Base-by-base conservation (phyloP, 148 eudicot genomes). In the Rheum nobile region DNA sequence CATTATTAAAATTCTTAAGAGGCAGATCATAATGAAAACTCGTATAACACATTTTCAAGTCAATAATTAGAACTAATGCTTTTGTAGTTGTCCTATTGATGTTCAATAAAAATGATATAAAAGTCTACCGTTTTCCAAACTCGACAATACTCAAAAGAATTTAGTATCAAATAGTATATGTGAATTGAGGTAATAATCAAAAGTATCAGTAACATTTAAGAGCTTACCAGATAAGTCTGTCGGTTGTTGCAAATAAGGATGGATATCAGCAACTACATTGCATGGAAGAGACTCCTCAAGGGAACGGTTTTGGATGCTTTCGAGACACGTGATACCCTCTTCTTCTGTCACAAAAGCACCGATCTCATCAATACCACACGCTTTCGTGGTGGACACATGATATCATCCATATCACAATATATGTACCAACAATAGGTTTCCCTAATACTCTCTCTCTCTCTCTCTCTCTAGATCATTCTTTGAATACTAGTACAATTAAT, bases 141-240 rank as follows among this genome's bases (percentile, higher is more conserved):
- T 48, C 0, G 54, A 48, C 10, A 41, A 41, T 41, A 41, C n/a
- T 41, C 43, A 8, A 8, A 41, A 41, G 8, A 41, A 9, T 21
- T n/a, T n/a, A 6, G 57, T 21, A 50, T 1, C 21, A 17, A 22
- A 55, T 6, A 55, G 63, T 9, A 44, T 31, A 8, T 1, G 13
- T 26, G 19, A 12, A 71, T 71, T 42, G 7, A 71, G n/a, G 52
- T 11, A 70, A 70, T 21, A 44, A 50, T 48, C 8, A 34, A 4
- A 76, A 46, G 29, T 35, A 34, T 29, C 21, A 50, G 22, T n/a
- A n/a, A n/a, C n/a, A n/a, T n/a, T n/a, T n/a, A n/a, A n/a, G n/a
- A n/a, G n/a, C n/a, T n/a, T 41, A 88, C 92, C 86, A 61, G 87
- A 85, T 71, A 86, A 83, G 75, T 80, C 74, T 72, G 84, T 73